These are phyloP conservation scores for Eremomyces bilateralis DNA, from an alignment of 495 filamentous ascomycete species.

Conservation along the genomic window DNA sequence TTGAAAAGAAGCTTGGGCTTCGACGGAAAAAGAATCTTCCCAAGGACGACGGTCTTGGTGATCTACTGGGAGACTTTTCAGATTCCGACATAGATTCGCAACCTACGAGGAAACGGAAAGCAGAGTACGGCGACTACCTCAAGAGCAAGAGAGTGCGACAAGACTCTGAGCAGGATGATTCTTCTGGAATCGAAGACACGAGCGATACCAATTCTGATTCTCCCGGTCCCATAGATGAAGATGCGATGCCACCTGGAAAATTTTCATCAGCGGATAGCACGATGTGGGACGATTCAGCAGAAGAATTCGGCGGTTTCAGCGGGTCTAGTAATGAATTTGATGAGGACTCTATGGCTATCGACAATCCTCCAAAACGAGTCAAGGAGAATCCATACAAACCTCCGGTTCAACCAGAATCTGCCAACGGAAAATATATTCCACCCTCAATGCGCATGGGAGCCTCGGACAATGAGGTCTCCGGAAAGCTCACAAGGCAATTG, in stretches of 20 bases:
- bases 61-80: conserved; percentile 50
- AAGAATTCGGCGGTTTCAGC: conserved; percentile 7
- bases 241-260: not conserved
- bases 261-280: conserved; percentile 8
- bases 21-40: conserved; percentile 54
- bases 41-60: conserved; percentile 68
- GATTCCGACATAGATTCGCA: conserved; percentile 23
- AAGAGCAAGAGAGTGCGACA: conserved; percentile 41
- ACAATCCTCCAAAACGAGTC: conserved; percentile 21
- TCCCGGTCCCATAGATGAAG: conserved; percentile 9
- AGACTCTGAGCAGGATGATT: conserved; percentile 29
- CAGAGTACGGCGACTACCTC: conserved; percentile 30
- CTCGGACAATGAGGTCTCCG: conserved; percentile 43
- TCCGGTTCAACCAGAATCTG: conserved; percentile 24
- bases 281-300: conserved; percentile 7
- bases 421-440: conserved; percentile 54
- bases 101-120: conserved; percentile 27
- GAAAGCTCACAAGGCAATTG: conserved; percentile 50
- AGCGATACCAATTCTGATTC: not conserved
- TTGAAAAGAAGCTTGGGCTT: conserved; percentile 77
- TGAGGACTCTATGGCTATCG: too few relatives aligned
- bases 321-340: conserved; percentile 23
- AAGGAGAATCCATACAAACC: conserved; percentile 44
- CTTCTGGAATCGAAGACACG: conserved; percentile 13
- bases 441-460: conserved; percentile 52